These are phyloP conservation scores for Lachancea kluyveri DNA, from an alignment of 805 yeast genomes.

Conservation along the genomic window DNA sequence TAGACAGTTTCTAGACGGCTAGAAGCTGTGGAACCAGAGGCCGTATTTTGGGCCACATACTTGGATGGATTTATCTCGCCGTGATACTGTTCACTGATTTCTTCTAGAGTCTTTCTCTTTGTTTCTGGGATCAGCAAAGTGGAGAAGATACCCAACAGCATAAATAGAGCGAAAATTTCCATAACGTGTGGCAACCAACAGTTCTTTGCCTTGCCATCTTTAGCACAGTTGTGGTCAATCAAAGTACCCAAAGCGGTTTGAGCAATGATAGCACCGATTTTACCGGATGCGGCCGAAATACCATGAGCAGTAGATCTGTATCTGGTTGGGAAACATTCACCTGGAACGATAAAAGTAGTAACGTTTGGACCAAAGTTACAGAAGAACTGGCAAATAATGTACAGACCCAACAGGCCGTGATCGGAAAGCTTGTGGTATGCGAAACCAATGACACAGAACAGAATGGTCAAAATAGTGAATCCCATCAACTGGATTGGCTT, in stretches of 20 bases:
- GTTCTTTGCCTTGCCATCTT: conserved; percentile 39
- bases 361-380: conserved; percentile 91
- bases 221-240: conserved; percentile 69
- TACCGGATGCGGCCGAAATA: conserved; percentile 88
- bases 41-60: too few relatives aligned
- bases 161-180: conserved; percentile 90
- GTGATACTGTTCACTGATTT: conserved; percentile 72
- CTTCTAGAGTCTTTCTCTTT: conserved; percentile 84
- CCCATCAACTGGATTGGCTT: conserved; percentile 76
- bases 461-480: conserved; percentile 60
- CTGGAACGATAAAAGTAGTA: conserved; percentile 86
- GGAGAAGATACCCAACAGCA: conserved; percentile 69
- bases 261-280: conserved; percentile 89
- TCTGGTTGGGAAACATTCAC: conserved; percentile 90
- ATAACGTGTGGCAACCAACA: conserved; percentile 90
- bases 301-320: conserved; percentile 96
- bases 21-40: conserved; percentile 12
- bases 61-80: conserved; percentile 62
- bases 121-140: conserved; percentile 81
- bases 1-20: conserved; percentile 10
- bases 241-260: conserved; percentile 84
- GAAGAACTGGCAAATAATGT: conserved; percentile 80
- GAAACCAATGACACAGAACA: conserved; percentile 79
- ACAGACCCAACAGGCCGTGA: conserved; percentile 67
- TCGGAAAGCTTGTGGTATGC: conserved; percentile 67